These are phyloP conservation scores for Yarrowia osloensis DNA, from an alignment of 805 yeast species.

Conservation along the genomic window DNA sequence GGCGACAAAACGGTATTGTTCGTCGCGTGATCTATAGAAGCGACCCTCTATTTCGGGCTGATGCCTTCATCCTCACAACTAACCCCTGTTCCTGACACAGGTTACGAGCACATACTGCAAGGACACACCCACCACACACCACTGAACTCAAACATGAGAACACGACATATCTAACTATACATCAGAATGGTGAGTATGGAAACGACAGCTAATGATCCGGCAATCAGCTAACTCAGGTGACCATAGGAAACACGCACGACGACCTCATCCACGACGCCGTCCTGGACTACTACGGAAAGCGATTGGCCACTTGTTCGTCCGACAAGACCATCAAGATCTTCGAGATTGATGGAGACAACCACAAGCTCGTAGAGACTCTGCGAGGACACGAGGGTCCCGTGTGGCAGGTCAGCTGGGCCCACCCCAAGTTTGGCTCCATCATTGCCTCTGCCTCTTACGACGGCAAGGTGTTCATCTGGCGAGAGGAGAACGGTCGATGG, in stretches of 20 bases:
- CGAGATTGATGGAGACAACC: conserved; percentile 83
- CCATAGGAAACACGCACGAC: conserved; percentile 87
- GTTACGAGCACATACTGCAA: neutral
- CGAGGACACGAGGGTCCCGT: conserved; percentile 97
- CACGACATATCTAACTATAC: conserved; percentile 27
- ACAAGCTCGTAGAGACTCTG: conserved; percentile 79
- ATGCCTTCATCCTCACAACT: no score
- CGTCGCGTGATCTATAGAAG: no score
- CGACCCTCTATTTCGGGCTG: neutral
- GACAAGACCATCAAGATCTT: conserved; percentile 95
- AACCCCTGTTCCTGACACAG: neutral
- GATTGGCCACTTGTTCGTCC: conserved; percentile 93
- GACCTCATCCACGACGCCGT: conserved; percentile 96
- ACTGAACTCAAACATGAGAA: conserved; percentile 28
- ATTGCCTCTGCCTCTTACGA: conserved; percentile 94
- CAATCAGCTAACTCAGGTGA: conserved; percentile 51
- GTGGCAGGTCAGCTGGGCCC: conserved; percentile 99
- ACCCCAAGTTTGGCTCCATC: conserved; percentile 94
- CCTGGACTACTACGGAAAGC: conserved; percentile 92
- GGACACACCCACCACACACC: neutral
- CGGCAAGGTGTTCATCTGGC: conserved; percentile 93
- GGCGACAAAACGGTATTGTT: neutral
- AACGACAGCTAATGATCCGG: neutral
- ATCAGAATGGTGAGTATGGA: conserved; percentile 24
- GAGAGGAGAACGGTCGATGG: conserved; percentile 90